These are phyloP conservation scores for Phytophthora lateralis DNA, from an alignment of 352 stramenopile genomes.

Conservation along the genomic window DNA sequence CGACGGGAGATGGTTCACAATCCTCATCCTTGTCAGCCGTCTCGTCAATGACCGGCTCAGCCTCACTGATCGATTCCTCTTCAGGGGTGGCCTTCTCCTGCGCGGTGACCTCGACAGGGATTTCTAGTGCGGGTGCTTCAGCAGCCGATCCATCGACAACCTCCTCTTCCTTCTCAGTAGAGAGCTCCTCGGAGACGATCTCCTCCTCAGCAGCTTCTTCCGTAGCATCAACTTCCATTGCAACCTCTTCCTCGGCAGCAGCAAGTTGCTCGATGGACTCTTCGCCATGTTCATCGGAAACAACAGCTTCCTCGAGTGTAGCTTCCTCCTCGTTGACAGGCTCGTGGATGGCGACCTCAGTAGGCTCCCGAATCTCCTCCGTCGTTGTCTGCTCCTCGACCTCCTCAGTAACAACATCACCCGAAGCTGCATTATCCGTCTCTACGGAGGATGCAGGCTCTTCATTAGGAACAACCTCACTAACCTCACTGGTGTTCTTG, in stretches of 20 bases:
- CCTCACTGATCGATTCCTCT: too few species aligned
- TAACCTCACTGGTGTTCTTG: background rate
- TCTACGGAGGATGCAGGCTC: too few species aligned
- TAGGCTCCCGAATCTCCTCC: background rate
- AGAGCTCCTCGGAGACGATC: background rate
- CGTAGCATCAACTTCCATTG: background rate
- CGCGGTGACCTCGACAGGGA: too few species aligned
- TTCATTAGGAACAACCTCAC: too few species aligned
- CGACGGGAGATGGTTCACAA: background rate
- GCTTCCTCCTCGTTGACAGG: background rate
- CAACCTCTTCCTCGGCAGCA: background rate
- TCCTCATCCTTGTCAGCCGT: background rate
- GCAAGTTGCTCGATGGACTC: background rate
- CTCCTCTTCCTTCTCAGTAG: too few species aligned
- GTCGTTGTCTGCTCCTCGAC: background rate
- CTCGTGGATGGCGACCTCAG: background rate
- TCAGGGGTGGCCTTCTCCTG: too few species aligned
- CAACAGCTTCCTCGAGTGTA: background rate
- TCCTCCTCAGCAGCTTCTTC: constrained; percentile 1
- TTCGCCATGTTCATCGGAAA: background rate
- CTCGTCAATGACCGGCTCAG: constrained; percentile 1
- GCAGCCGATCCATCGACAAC: too few species aligned
- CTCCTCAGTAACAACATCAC: background rate
- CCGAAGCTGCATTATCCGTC: too few species aligned
- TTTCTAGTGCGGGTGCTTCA: too few species aligned